A percentile compares a stretch with the other conserved stretches of the same genome.
These are phyloP conservation scores for Monosporascus ibericus DNA, from an alignment of 2,329 filamentous ascomycete genomes.

Conservation along the genomic window DNA sequence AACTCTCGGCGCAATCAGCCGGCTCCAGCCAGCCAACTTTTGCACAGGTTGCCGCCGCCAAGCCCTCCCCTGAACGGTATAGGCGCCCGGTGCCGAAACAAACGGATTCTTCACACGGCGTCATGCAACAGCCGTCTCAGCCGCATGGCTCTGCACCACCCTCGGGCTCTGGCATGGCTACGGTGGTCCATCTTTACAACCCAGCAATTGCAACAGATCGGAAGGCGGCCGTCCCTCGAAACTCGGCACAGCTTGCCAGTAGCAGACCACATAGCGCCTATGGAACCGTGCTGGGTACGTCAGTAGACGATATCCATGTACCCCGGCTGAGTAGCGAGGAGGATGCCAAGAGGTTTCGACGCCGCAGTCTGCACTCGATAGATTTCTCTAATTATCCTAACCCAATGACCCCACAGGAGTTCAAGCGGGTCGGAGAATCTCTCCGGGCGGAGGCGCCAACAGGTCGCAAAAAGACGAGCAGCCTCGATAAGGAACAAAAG, in stretches of 20 bases:
- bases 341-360: conserved; percentile 68
- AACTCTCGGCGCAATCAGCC: conserved; percentile 37
- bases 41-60: conserved; percentile 52
- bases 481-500: conserved; percentile 34
- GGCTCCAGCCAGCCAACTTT: conserved; percentile 43
- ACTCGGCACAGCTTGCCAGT: conserved; percentile 29
- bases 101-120: conserved; percentile 37
- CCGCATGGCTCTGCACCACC: conserved; percentile 34
- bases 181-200: conserved; percentile 49
- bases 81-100: conserved; percentile 58
- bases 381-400: conserved; percentile 40
- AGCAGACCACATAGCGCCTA: conserved; percentile 47
- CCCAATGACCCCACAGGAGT: conserved; percentile 30
- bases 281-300: conserved; percentile 38
- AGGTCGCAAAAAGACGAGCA: conserved; percentile 21
- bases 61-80: conserved; percentile 77
- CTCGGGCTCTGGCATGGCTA: conserved; percentile 49
- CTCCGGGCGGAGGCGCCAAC: conserved; percentile 25
- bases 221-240: conserved; percentile 25
- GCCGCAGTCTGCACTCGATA: conserved; percentile 72
- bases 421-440: conserved; percentile 29
- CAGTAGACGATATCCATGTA: conserved; percentile 65
- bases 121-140: conserved; percentile 23
- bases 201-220: conserved; percentile 33
- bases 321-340: conserved; percentile 54